Base-by-base conservation (phyloP, 2,329 filamentous ascomycete species). In the Pseudogymnoascus sp. region DNA sequence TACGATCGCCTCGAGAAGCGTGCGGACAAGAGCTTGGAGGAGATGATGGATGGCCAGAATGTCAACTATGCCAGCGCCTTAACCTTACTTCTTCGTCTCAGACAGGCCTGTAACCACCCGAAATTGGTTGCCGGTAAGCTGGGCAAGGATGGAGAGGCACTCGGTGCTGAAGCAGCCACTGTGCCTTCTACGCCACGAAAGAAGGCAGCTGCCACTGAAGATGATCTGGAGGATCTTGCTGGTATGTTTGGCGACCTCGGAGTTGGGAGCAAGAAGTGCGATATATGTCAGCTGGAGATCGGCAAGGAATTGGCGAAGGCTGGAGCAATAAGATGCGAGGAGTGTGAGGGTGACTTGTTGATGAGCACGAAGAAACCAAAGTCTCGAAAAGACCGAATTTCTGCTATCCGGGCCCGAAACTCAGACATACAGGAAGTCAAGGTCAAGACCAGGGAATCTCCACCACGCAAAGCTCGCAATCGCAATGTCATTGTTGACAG, bases 51-150 rank as follows among this genome's bases (percentile, higher is more conserved):
- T 57, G 85, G 83, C 5, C 84, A 79, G 26, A 85, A 89, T 69
- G 77, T 92, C 59, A 95, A 91, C 75, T 97, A 97, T 70, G 92
- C 95, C 61, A 95, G 91, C 67, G 94, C 94, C 15, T 83, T 99
- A 69, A 92, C 96, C 10, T 77, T 99, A 62, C 82, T 99, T n/a
- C 77, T 99, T 60, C 86, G 94, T 37, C 78, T 99, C 62, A 82
- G 94, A 62, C 94, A 99, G 72, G 89, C 91, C 18, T 99, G 94
- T 73, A 96, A 99, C 69, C 94, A 99, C 71, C 91, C 92, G 0
- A 86, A 90, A 65, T 79, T 99, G 48, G 87, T 96, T 10, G 89
- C 90, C 65, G 86, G 86, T 64, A 92, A 95, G 69, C 78, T 96
- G 61, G 86, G 86, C 60, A 89, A 89, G 65, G 94, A 99, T 71